Base-by-base conservation (phyloP, 352 stramenopile genomes). In the Phytophthora meadii region DNA sequence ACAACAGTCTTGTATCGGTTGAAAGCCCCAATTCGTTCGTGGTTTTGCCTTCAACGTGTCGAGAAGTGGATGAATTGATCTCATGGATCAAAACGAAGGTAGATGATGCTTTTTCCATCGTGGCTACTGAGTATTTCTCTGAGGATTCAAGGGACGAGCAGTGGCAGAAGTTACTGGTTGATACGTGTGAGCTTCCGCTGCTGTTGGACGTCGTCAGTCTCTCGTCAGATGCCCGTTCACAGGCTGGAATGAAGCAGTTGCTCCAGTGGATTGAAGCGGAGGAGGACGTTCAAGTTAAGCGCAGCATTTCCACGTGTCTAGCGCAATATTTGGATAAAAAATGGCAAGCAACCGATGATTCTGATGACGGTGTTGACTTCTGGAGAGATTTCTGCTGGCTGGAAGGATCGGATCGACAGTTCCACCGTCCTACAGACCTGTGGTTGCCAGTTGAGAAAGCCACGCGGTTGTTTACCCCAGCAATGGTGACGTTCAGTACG, bases 181-280 rank as follows among this genome's bases (percentile, higher is more conserved):
- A 83, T 28, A 65, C 69, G 2, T 87, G 84, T 36, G 54, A 61
- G 1, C 19, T 91, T 0, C 65, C 82, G 6, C 19, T 77, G 17
- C 27, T 89, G 9, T 63, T 89, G 30, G 76, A 79, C 36, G 59
- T 61, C 22, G 28, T 12, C 17, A 62, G 32, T 19, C 25, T 69
- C 15, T 55, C n/a, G 15, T 58, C n/a, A 8, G 54, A 82, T 28
- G 6, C 27, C 4, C 59, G 53, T 24, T 66, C 65, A 4, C 50
- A 61, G n/a, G 28, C 61, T 53, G 72, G 58, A 6, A 54, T 87
- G 17, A 42, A 67, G 7, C 45, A 77, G 11, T 24, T 87, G 9
- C 59, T 90, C 17, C 53, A 72, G 54, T 90, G 79, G 85, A 71
- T 91, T 28, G 61, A 79, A 34, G 28, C 17, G 3, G 85, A 92